Evolutionary conservation across 345 rosid species (phyloP).

Genomic region (Raphanus sativus): DNA sequence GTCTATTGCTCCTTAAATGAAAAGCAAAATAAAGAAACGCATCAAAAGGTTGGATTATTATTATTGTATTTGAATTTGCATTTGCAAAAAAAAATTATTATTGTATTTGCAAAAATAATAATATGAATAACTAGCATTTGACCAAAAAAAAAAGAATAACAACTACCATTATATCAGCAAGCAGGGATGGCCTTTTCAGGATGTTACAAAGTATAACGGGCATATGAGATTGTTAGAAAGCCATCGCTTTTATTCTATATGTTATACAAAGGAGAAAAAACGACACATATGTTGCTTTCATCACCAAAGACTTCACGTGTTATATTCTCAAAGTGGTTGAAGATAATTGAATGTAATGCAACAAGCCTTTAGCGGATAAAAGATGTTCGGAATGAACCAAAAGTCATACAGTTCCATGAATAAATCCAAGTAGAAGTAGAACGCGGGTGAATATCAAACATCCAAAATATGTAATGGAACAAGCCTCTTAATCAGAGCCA

Average conservation of each 20-base stretch:
- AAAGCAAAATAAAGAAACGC: background rate
- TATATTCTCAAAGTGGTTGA: background rate
- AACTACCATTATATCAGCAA: background rate
- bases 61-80: too few relatives aligned
- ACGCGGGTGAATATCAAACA: conserved; percentile 14
- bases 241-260: background rate
- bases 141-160: too few relatives aligned
- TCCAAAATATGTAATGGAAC: background rate
- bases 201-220: background rate
- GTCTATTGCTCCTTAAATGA: background rate
- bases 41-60: background rate
- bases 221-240: background rate
- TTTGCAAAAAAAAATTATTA: too few relatives aligned
- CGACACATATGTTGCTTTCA: background rate
- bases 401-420: conserved; percentile 11
- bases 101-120: too few relatives aligned
- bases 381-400: conserved; percentile 2
- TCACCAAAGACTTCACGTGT: conserved; percentile 12
- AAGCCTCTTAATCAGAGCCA: background rate
- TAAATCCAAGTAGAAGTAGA: conserved; percentile 22
- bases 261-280: background rate
- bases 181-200: background rate
- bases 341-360: background rate
- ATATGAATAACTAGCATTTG: background rate
- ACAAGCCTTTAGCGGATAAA: background rate